Conservation (phyloP, 345 rosid genomes). For the Pelargonium nanum region DNA sequence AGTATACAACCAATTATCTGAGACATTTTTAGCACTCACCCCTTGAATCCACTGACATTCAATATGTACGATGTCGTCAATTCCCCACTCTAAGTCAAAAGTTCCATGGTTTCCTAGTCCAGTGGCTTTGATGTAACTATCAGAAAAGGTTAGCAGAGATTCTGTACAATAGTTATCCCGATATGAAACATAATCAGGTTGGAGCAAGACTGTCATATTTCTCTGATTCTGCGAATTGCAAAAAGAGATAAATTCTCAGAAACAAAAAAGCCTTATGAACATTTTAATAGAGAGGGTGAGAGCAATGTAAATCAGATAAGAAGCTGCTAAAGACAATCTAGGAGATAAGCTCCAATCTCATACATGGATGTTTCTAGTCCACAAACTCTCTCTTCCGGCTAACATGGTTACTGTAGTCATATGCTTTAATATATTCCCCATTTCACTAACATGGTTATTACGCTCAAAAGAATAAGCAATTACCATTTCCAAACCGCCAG, state of each 20-base stretch:
- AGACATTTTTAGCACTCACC: slow-evolving; percentile 39
- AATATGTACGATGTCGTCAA: slow-evolving; percentile 64
- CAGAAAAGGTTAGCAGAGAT: slow-evolving; percentile 45
- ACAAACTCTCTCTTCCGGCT: neutral
- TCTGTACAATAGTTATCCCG: slow-evolving; percentile 32
- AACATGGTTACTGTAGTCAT: neutral
- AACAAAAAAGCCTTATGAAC: slow-evolving; percentile 6
- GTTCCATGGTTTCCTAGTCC: slow-evolving; percentile 32
- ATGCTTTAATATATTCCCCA: neutral
- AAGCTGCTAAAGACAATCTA: too few species aligned
- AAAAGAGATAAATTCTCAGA: slow-evolving; percentile 13
- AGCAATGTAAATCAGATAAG: neutral
- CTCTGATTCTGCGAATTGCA: slow-evolving; percentile 42
- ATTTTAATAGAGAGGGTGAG: slow-evolving; percentile 3
- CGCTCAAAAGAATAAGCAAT: slow-evolving; percentile 1
- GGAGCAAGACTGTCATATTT: slow-evolving; percentile 27
- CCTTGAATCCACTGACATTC: slow-evolving; percentile 47
- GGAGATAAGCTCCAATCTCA: too few species aligned
- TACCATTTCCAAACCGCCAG: slow-evolving; percentile 40
- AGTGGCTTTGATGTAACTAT: slow-evolving; percentile 39
- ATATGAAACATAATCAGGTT: slow-evolving; percentile 53
- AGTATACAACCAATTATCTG: neutral
- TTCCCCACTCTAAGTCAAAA: slow-evolving; percentile 38
- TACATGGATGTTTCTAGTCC: neutral
- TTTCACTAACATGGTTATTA: neutral